These are phyloP conservation scores for Phaeosphaeria sp. DNA, from an alignment of 2,329 filamentous ascomycete species.

Conservation along the genomic window DNA sequence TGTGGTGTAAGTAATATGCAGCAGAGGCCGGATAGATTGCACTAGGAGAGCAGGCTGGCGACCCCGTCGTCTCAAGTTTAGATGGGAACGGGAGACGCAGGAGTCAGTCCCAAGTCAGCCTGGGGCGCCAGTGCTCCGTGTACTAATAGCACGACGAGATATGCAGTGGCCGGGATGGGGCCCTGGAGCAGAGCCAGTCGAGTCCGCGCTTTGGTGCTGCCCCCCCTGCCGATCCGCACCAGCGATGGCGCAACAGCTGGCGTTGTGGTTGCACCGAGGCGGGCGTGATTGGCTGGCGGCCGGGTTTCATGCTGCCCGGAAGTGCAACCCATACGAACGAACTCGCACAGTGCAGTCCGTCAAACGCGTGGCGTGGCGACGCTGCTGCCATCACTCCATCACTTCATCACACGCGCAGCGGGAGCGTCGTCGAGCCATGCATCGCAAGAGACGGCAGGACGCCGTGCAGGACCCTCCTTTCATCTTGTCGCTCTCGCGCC, in stretches of 20 bases:
- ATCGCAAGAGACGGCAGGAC: background rate
- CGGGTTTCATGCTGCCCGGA: constrained; percentile 1
- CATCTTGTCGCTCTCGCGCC: constrained; percentile 18
- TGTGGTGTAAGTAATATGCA: background rate
- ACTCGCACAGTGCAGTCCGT: background rate
- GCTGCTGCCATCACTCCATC: background rate
- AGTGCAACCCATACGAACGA: background rate
- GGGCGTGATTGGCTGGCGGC: constrained; percentile 1
- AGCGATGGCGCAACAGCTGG: constrained; percentile 11
- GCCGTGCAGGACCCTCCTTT: constrained; percentile 21
- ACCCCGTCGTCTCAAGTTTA: constrained; percentile 19
- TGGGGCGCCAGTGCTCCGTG: constrained; percentile 8
- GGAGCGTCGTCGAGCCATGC: background rate
- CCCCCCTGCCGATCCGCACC: constrained; percentile 1
- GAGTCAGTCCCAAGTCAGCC: background rate
- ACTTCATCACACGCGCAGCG: background rate
- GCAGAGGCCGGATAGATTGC: constrained; percentile 4
- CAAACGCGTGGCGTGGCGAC: constrained; percentile 3
- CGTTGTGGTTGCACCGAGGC: background rate
- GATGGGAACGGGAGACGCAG: constrained; percentile 3
- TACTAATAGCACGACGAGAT: constrained; percentile 3
- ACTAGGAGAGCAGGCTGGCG: background rate
- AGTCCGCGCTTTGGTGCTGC: constrained; percentile 5
- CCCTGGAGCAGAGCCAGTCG: background rate
- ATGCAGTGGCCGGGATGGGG: background rate